Conservation (phyloP, 2,329 filamentous ascomycete genomes). For the Aspergillus transmontanensis region DNA sequence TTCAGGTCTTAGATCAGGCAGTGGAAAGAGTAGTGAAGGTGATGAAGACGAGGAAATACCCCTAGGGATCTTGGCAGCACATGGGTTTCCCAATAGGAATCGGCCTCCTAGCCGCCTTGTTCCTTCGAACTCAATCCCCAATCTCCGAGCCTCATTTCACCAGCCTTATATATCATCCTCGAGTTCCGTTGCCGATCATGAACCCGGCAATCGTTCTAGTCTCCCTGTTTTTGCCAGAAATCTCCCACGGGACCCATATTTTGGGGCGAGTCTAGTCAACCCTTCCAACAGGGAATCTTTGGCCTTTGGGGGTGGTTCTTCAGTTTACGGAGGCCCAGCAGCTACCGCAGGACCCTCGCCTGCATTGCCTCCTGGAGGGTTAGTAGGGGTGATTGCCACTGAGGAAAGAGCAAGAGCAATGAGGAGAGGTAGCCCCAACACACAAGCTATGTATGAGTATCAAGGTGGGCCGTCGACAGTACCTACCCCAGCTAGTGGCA, state of each 20-base stretch:
- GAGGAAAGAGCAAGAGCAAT: slow-evolving; percentile 79
- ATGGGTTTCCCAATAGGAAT: slow-evolving; percentile 81
- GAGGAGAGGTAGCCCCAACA: slow-evolving; percentile 75
- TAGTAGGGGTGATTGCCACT: slow-evolving; percentile 84
- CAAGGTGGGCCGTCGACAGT: slow-evolving; percentile 35
- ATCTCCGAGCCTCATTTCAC: slow-evolving; percentile 62
- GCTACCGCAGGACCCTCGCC: slow-evolving; percentile 36
- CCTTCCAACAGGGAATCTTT: slow-evolving; percentile 73
- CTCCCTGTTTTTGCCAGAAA: slow-evolving; percentile 82
- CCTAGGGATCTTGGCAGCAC: slow-evolving; percentile 80
- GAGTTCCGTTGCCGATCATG: slow-evolving; percentile 55
- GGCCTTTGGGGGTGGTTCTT: slow-evolving; percentile 64
- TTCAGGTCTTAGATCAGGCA: slow-evolving; percentile 39
- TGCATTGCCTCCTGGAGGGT: slow-evolving; percentile 67
- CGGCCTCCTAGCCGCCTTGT: slow-evolving; percentile 71
- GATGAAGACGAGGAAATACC: slow-evolving; percentile 89
- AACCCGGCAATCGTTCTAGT: slow-evolving; percentile 48
- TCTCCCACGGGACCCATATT: slow-evolving; percentile 82
- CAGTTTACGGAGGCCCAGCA: slow-evolving; percentile 41
- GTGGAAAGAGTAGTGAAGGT: slow-evolving; percentile 50
- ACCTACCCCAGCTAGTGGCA: slow-evolving; percentile 27
- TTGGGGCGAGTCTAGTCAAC: slow-evolving; percentile 75
- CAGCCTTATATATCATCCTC: slow-evolving; percentile 53
- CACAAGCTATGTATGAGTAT: slow-evolving; percentile 53
- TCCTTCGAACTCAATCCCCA: slow-evolving; percentile 69